Percentiles rank a stretch among this genome's conserved stretches.
These are phyloP conservation scores for Colletotrichum cuscutae DNA, from an alignment of 2,329 filamentous ascomycete genomes.

Conservation along the genomic window DNA sequence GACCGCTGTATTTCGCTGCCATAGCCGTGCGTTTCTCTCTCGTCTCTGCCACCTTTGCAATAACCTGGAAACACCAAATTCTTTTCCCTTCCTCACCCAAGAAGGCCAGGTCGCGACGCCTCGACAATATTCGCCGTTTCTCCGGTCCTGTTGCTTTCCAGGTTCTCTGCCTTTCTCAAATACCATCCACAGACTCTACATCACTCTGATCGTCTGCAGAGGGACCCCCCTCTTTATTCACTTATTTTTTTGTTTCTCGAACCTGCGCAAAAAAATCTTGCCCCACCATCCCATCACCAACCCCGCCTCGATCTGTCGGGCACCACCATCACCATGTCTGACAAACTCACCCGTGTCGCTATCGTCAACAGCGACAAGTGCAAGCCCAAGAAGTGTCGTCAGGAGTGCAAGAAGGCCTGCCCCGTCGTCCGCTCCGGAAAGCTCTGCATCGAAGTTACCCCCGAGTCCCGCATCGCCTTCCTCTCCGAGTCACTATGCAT, in stretches of 20 bases:
- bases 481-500: conserved; percentile 97
- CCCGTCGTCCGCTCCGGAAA: conserved; percentile 97
- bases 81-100: conserved; percentile 11
- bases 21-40: conserved; percentile 15
- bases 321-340: conserved; percentile 73
- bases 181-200: neutral
- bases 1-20: conserved; percentile 33
- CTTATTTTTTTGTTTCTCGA: conserved; percentile 10
- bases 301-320: conserved; percentile 34
- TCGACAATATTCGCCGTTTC: conserved; percentile 23
- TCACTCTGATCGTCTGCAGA: neutral
- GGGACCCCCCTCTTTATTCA: conserved; percentile 2
- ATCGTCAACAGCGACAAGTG: conserved; percentile 98
- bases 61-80: conserved; percentile 22
- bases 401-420: conserved; percentile 99
- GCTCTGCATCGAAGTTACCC: conserved; percentile 92
- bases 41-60: conserved; percentile 21
- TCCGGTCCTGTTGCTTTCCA: conserved; percentile 15
- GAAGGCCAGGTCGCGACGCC: conserved; percentile 34
- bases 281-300: conserved; percentile 28
- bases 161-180: neutral
- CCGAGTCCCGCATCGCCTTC: conserved; percentile 94
- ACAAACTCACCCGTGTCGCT: conserved; percentile 97
- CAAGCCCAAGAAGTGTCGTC: conserved; percentile 84
- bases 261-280: conserved; percentile 18